A percentile compares a stretch with the other conserved stretches of the same genome.
Evolutionary conservation across 1,284 basidiomycete species (phyloP).

Genomic region (Tilletia setariae): DNA sequence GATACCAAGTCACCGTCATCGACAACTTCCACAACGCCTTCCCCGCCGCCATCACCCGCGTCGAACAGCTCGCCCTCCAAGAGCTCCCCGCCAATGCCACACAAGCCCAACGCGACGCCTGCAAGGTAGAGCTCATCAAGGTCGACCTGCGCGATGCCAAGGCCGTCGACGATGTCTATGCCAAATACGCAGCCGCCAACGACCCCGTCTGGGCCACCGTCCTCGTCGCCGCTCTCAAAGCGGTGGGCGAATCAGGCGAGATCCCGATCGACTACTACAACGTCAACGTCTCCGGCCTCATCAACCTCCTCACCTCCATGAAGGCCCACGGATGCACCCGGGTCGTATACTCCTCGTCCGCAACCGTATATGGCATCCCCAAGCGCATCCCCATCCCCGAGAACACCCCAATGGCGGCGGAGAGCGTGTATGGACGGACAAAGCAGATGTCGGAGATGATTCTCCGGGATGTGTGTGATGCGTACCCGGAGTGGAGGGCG

Average conservation of each 20-base stretch:
- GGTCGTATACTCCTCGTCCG: constrained; percentile 94
- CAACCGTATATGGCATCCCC: constrained; percentile 97
- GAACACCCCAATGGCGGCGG: constrained; percentile 78
- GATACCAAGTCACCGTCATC: constrained; percentile 69
- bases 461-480: constrained; percentile 81
- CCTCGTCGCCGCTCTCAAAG: constrained; percentile 95
- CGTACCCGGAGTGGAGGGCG: constrained; percentile 73
- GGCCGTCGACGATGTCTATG: constrained; percentile 42
- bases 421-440: constrained; percentile 90
- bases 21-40: constrained; percentile 76
- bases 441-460: constrained; percentile 93
- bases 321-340: constrained; percentile 74
- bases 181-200: constrained; percentile 28
- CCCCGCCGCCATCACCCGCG: constrained; percentile 68
- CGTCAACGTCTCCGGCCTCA: constrained; percentile 49
- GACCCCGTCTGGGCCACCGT: constrained; percentile 83
- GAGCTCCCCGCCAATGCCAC: constrained; percentile 66
- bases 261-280: constrained; percentile 69
- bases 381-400: constrained; percentile 91
- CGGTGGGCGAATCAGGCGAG: constrained; percentile 95
- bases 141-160: constrained; percentile 46
- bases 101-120: constrained; percentile 65
- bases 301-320: constrained; percentile 62
- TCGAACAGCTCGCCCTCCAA: constrained; percentile 73
- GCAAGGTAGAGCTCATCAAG: constrained; percentile 67